Base-by-base conservation (phyloP, 371 early-diverging fungal genomes). In the Caulochytrium protostelioides region DNA sequence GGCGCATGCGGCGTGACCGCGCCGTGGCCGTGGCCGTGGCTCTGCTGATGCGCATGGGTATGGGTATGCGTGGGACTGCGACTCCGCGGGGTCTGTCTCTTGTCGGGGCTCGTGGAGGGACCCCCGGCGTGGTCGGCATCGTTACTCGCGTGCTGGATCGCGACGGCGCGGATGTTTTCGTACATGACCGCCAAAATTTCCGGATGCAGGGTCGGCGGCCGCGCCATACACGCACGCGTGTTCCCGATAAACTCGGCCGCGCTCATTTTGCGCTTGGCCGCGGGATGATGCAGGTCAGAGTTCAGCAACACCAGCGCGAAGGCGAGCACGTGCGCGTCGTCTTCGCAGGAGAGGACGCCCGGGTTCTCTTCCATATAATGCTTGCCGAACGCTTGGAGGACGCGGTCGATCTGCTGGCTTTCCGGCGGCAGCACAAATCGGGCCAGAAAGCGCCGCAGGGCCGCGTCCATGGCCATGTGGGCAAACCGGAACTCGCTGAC, bases 261-360 rank as follows among this genome's bases (percentile, higher is more conserved):
- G 31, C 72, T 66, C 70, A 85, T 85, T 51, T 83, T 87, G 38
- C 67, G 71, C 23, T 66, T 66, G 12, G 82, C 72, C 40, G 72
- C 69, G 42, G 77, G 79, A 51, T 85, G 86, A 54, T 87, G 84
- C 14, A 83, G 77, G 47, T 89, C 89, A 3, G 87, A 85, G 55
- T 91, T 86, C 18, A 91, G 65, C 34, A 86, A 54, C 41, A 89
- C 57, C 12, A 92, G 55, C 1, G 84, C 76, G 50, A 81, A 87
- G 3, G 85, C 65, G 16, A 85, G 55, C 9, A 79, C 66, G 46
- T 82, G 79, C 18, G 74, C 69, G n/a, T 63, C 57, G 41, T 80
- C 82, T 72, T 12, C 9, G 21, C 65, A 68, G 24, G 57, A 57
- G 25, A 74, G 68, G 29, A 80, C 40, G 23, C 57, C 64, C 0